Base-by-base conservation (phyloP, 176 grass and related monocot genomes). In the Carex scoparia region DNA sequence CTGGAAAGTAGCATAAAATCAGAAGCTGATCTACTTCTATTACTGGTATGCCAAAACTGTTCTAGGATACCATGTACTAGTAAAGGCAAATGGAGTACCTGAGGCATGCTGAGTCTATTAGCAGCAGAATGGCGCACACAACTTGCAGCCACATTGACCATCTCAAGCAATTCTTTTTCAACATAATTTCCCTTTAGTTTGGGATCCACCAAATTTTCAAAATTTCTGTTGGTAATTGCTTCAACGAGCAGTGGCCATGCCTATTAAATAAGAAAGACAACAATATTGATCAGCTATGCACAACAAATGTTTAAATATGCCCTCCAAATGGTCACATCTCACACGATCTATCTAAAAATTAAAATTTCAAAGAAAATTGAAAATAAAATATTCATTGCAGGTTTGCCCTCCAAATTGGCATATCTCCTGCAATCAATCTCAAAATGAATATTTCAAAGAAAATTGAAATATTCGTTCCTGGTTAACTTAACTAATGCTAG, bases 91-190 rank as follows among this genome's bases (percentile, higher is more conserved):
- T 53, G 30, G 56, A 2, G 83, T 88, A 92, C 92, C 87, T 97
- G 89, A 70, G 93, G 81, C 91, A 95, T 98, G 81, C 86, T 85
- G 0, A 88, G 93, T 63, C 95, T 84, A 64, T 95, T 98, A 61
- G 76, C 59, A 55, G 87, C 91, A 5, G 93, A 95, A 75, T 95
- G 89, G 31, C 93, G 93, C 77, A 95, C 90, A 80, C 95, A 95
- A 19, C 88, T 75, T 37, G 89, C 88, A 3, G 95, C 91, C 19
- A 88, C 91, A 83, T 93, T 90, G 71, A 98, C 89, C 91, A 92
- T 92, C 58, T 87, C 54, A 23, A 81, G 85, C 93, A 98, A 92
- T 84, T 95, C 89, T 0, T 7, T 81, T 86, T 83, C 90, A 2
- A 78, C 64, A 70, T 86, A 94, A 54, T 90, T 83, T 37, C 79